phyloP scores from a whole-genome alignment of 352 stramenopile species.

The Blastocystis sp. region DNA sequence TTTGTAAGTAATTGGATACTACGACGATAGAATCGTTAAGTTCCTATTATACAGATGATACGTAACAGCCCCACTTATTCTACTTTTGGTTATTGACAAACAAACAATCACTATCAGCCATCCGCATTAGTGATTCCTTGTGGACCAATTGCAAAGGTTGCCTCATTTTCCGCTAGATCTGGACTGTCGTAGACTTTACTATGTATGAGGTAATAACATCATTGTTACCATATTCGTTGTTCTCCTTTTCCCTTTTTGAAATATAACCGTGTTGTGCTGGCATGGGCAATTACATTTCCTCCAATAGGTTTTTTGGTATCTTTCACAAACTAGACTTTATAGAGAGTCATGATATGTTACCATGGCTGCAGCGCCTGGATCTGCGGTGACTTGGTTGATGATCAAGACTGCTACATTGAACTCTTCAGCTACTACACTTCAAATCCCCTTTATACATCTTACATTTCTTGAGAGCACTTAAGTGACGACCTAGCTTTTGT shows the following conservation, averaged over 20 bases:
- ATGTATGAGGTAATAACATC: conserved; percentile 72
- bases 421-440: conserved; percentile 69
- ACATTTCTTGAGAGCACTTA: conserved; percentile 72
- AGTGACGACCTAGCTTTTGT: conserved; percentile 78
- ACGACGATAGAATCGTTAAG: no score
- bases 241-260: conserved; percentile 83
- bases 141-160: conserved; percentile 90
- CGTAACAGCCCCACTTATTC: background rate
- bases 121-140: conserved; percentile 83
- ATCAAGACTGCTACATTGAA: conserved; percentile 86
- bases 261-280: conserved; percentile 86
- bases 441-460: background rate
- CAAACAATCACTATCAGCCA: conserved; percentile 64
- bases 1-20: background rate
- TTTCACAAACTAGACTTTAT: conserved; percentile 63
- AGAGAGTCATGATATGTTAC: background rate
- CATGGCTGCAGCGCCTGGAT: conserved; percentile 71
- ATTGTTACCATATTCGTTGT: conserved; percentile 77
- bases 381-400: conserved; percentile 81
- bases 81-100: background rate
- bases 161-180: conserved; percentile 82
- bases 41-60: no score
- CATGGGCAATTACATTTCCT: conserved; percentile 88
- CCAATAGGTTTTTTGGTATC: conserved; percentile 67
- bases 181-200: conserved; percentile 82